A percentile compares a stretch with the other conserved stretches of the same genome.
Evolutionary conservation across 768 basidiomycete species (phyloP).

Genomic region (Leucosporidium scottii): DNA sequence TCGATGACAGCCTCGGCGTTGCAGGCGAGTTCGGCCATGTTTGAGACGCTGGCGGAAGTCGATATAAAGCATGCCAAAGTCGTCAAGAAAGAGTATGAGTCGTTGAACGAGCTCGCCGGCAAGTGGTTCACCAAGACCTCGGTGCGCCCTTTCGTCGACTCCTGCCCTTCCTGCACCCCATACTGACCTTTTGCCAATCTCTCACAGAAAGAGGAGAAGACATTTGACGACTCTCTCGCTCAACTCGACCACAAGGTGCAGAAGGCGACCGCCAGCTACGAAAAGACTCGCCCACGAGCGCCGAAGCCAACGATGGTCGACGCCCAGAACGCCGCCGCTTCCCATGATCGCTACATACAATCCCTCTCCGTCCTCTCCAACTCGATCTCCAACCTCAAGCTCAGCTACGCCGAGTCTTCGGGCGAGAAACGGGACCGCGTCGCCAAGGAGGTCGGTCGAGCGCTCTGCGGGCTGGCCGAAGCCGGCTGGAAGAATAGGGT

Average conservation of each 20-base stretch:
- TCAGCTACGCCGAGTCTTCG: slow-evolving; percentile 10
- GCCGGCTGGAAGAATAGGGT: slow-evolving; percentile 15
- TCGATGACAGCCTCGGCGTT: slow-evolving; percentile 12
- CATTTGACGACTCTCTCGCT: slow-evolving; percentile 25
- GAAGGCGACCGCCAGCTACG: slow-evolving; percentile 29
- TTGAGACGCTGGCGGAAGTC: slow-evolving; percentile 19
- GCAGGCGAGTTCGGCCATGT: slow-evolving; percentile 3
- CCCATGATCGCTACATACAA: slow-evolving; percentile 27
- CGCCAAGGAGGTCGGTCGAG: slow-evolving; percentile 11
- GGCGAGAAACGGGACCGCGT: slow-evolving; percentile 12
- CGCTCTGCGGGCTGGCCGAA: slow-evolving; percentile 15
- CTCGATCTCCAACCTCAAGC: slow-evolving; percentile 13
- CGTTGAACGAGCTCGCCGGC: slow-evolving; percentile 16
- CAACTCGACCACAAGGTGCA: slow-evolving; percentile 23
- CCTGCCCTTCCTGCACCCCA: too few relatives aligned
- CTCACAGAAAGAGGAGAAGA: slow-evolving; percentile 31
- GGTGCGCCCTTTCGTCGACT: slow-evolving; percentile 1
- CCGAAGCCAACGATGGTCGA: not conserved
- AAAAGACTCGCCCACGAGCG: slow-evolving; percentile 2
- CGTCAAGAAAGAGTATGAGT: slow-evolving; percentile 31
- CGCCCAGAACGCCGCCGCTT: not conserved
- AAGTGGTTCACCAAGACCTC: slow-evolving; percentile 29
- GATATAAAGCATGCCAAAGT: slow-evolving; percentile 16
- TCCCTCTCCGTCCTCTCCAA: slow-evolving; percentile 16
- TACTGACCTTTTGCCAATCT: too few relatives aligned